phyloP scores from a whole-genome alignment of 192 early-diverging fungal species.

The Chytriomyces sp. region DNA sequence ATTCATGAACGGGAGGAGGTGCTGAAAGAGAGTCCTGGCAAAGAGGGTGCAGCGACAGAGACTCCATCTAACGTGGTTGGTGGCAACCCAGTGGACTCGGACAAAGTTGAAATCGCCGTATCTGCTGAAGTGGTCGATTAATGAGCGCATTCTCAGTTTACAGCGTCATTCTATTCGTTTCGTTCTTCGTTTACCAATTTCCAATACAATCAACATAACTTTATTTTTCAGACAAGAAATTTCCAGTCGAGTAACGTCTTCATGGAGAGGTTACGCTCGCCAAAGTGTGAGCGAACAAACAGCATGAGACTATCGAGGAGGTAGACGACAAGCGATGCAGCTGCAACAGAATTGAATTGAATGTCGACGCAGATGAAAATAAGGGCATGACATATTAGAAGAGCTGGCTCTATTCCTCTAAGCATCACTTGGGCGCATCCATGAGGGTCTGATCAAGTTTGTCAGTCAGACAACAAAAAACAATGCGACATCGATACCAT shows the following conservation, averaged over 20 bases:
- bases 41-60: neutral
- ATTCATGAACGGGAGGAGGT: neutral
- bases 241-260: conserved; percentile 55
- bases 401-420: conserved; percentile 44
- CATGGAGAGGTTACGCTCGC: conserved; percentile 45
- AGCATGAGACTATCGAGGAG: conserved; percentile 40
- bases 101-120: neutral
- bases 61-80: no score
- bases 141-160: neutral
- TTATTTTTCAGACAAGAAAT: conserved; percentile 50
- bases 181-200: neutral
- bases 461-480: neutral
- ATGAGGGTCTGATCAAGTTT: conserved; percentile 20
- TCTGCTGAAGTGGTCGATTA: neutral
- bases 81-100: neutral
- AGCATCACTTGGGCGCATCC: conserved; percentile 33
- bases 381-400: conserved; percentile 47
- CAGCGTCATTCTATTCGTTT: neutral
- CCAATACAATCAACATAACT: neutral
- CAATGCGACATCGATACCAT: conserved; percentile 32
- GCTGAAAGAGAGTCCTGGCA: neutral
- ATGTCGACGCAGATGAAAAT: conserved; percentile 39
- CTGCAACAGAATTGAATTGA: conserved; percentile 16
- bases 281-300: conserved; percentile 43
- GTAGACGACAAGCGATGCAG: conserved; percentile 38